Conservation (phyloP, 2,329 filamentous ascomycete species). For the Drechslerella dactyloides region DNA sequence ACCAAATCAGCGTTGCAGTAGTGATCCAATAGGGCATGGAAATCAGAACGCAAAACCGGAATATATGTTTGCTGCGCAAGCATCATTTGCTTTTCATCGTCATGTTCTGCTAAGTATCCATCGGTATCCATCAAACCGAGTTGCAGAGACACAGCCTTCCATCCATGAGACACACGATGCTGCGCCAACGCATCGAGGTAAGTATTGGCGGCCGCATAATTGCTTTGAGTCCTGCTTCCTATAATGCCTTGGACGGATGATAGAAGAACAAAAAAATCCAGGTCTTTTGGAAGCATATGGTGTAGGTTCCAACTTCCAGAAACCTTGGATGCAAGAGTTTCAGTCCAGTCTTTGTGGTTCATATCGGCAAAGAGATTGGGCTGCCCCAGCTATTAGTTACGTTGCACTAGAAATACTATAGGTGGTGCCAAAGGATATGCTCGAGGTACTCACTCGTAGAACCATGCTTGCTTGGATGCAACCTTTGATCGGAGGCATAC, state of each 20-base stretch:
- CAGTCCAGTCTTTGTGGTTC: constrained; percentile 60
- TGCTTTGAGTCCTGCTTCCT: constrained; percentile 60
- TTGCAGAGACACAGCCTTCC: constrained; percentile 56
- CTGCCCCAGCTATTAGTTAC: background rate
- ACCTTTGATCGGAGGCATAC: constrained; percentile 18
- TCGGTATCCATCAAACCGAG: constrained; percentile 57
- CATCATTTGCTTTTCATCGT: constrained; percentile 26
- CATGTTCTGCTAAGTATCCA: constrained; percentile 26
- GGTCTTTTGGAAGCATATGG: constrained; percentile 58
- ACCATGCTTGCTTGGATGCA: constrained; percentile 36
- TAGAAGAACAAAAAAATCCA: constrained; percentile 61
- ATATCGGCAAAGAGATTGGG: constrained; percentile 13
- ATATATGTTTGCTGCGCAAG: constrained; percentile 12
- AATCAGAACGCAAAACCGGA: constrained; percentile 14
- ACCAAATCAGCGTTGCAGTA: constrained; percentile 7
- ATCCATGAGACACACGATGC: constrained; percentile 56
- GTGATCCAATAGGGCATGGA: constrained; percentile 23
- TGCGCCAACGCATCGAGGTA: constrained; percentile 59
- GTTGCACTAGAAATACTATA: background rate
- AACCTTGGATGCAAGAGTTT: constrained; percentile 63
- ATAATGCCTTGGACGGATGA: constrained; percentile 57
- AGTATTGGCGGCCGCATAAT: constrained; percentile 61
- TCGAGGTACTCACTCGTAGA: constrained; percentile 10
- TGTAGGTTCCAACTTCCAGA: constrained; percentile 66
- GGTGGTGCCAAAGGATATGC: background rate